phyloP scores from a whole-genome alignment of 108 stramenopile genomes.

The Cyclostephanos tholiformis region DNA sequence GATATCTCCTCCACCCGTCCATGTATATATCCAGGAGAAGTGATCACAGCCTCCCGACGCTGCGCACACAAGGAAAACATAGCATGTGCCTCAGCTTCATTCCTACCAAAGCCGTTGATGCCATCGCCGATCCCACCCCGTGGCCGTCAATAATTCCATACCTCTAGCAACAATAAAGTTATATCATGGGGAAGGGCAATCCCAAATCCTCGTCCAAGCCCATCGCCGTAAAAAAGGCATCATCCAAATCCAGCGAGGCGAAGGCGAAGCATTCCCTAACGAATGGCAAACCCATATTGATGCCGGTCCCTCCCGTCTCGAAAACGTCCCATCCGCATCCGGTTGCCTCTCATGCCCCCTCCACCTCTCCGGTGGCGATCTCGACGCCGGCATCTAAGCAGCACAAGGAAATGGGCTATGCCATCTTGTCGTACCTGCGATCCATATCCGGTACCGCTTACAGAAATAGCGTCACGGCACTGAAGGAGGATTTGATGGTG shows the following conservation, averaged over 20 bases:
- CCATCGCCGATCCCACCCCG: too few species aligned
- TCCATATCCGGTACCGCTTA: conserved; percentile 33
- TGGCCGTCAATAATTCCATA: not conserved
- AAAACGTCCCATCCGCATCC: not conserved
- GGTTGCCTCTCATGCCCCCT: not conserved
- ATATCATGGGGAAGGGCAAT: conserved; percentile 20
- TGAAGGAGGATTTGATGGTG: conserved; percentile 46
- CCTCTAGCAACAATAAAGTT: not conserved
- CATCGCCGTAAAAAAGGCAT: conserved; percentile 18
- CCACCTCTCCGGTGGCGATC: conserved; percentile 2
- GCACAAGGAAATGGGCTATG: conserved; percentile 48
- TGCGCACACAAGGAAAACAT: too few species aligned
- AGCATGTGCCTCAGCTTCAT: too few species aligned
- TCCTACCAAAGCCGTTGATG: too few species aligned
- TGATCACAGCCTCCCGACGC: too few species aligned
- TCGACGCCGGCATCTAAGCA: conserved; percentile 28
- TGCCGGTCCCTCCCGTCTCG: not conserved
- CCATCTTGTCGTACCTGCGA: conserved; percentile 40
- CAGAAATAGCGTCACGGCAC: conserved; percentile 24
- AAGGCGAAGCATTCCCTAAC: conserved; percentile 19
- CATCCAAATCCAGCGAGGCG: not conserved
- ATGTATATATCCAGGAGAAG: too few species aligned
- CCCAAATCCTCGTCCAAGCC: conserved; percentile 15
- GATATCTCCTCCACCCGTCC: too few species aligned
- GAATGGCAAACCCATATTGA: conserved; percentile 1